Evolutionary conservation across 345 rosid species (phyloP).

Genomic region (Dovyalis caffra): DNA sequence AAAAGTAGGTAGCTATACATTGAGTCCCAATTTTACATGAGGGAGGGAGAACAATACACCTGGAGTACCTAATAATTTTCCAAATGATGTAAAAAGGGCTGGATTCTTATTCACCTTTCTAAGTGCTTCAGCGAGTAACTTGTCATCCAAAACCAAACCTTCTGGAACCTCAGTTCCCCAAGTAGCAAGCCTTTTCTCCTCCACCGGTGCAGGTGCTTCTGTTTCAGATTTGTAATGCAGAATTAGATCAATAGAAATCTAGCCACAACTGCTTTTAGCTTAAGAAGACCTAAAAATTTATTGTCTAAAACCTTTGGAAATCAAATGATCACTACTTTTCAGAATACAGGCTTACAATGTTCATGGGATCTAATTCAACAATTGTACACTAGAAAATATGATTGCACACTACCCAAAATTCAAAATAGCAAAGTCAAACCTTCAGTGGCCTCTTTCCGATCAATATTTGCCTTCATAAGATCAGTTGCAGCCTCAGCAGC

Average conservation of each 20-base stretch:
- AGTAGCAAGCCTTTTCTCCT: slow-evolving; percentile 63
- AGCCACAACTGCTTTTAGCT: background rate
- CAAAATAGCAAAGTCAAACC: slow-evolving; percentile 40
- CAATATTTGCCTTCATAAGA: slow-evolving; percentile 68
- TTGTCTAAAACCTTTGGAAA: too few species aligned
- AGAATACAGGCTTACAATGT: too few species aligned
- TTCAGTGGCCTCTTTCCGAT: slow-evolving; percentile 48
- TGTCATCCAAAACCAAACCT: slow-evolving; percentile 61
- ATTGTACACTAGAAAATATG: too few species aligned
- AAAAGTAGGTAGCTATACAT: background rate
- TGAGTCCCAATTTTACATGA: background rate
- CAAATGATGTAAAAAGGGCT: background rate
- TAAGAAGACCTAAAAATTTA: too few species aligned
- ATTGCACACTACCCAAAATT: background rate
- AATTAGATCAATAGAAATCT: background rate
- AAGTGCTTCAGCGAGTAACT: slow-evolving; percentile 56
- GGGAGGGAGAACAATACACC: background rate
- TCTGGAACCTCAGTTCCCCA: slow-evolving; percentile 83
- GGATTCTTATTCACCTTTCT: slow-evolving; percentile 46
- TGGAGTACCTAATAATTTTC: background rate
- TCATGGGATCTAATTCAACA: too few species aligned
- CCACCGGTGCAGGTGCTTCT: slow-evolving; percentile 43
- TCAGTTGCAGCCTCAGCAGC: slow-evolving; percentile 74
- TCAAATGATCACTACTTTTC: too few species aligned
- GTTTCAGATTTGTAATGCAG: slow-evolving; percentile 4